Evolutionary conservation across 2,329 filamentous ascomycete species (phyloP).

Genomic region (Diplocarpon rosae): DNA sequence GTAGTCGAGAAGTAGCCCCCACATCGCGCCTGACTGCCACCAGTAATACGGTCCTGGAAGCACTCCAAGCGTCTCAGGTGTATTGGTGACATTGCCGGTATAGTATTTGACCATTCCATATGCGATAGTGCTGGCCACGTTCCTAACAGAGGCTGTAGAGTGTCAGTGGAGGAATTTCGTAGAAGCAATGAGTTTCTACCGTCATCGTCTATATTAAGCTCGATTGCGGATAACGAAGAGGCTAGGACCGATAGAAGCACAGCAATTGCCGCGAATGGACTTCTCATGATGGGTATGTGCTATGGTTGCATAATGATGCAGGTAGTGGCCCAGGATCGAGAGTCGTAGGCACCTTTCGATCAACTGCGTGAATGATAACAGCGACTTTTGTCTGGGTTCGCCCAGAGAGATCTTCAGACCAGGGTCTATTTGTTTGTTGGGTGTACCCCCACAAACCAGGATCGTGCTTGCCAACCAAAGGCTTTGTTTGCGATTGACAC

Average conservation of each 20-base stretch:
- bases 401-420: no score
- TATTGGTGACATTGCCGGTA: constrained; percentile 47
- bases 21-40: constrained; percentile 47
- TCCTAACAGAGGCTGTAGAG: constrained; percentile 45
- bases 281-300: constrained; percentile 6
- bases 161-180: background rate
- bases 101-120: constrained; percentile 54
- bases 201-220: constrained; percentile 13
- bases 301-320: constrained; percentile 2
- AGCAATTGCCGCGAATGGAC: constrained; percentile 2
- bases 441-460: no score
- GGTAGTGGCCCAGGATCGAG: background rate
- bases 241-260: constrained; percentile 6
- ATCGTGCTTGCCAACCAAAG: no score
- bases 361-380: no score
- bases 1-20: constrained; percentile 60
- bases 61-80: constrained; percentile 45
- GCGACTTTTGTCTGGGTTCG: no score
- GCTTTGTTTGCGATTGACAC: no score
- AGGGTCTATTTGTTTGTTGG: no score
- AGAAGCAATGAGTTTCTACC: constrained; percentile 4
- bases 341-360: no score
- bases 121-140: constrained; percentile 49
- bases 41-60: constrained; percentile 55
- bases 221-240: constrained; percentile 8